phyloP scores from a whole-genome alignment of 2,329 filamentous ascomycete species.

The Fulvia fulva region DNA sequence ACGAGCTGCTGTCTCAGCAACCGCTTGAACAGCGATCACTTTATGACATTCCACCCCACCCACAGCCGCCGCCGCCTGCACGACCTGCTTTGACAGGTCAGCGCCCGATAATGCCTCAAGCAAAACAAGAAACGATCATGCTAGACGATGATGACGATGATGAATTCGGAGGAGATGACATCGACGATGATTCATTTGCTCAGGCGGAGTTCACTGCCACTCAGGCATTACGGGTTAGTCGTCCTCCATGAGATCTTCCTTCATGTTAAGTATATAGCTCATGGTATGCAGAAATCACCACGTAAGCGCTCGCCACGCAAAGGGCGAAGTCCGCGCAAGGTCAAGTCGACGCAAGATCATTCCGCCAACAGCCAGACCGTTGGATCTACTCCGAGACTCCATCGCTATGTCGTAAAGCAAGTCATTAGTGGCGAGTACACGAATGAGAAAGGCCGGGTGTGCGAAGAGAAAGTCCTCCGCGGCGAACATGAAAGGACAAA shows the following conservation, averaged over 20 bases:
- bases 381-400: conserved; percentile 8
- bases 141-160: conserved; percentile 49
- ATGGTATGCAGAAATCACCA: conserved; percentile 30
- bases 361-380: not conserved
- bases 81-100: not conserved
- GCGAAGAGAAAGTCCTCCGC: conserved; percentile 64
- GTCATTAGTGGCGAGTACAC: conserved; percentile 66
- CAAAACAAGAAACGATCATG: conserved; percentile 12
- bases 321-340: conserved; percentile 16
- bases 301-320: conserved; percentile 22
- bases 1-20: conserved; percentile 50
- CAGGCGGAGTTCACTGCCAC: conserved; percentile 69
- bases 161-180: conserved; percentile 66
- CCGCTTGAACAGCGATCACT: conserved; percentile 30
- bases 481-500: conserved; percentile 74
- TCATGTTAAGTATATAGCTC: conserved; percentile 32
- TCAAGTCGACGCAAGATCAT: not conserved
- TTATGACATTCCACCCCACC: conserved; percentile 46
- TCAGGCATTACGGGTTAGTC: conserved; percentile 54
- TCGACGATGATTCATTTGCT: conserved; percentile 67
- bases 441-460: conserved; percentile 59
- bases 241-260: conserved; percentile 19
- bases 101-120: conserved; percentile 1
- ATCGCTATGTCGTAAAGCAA: conserved; percentile 73
- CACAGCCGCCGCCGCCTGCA: conserved; percentile 20